Base-by-base conservation (phyloP, 495 filamentous ascomycete species). In the Apiosordaria backusii region DNA sequence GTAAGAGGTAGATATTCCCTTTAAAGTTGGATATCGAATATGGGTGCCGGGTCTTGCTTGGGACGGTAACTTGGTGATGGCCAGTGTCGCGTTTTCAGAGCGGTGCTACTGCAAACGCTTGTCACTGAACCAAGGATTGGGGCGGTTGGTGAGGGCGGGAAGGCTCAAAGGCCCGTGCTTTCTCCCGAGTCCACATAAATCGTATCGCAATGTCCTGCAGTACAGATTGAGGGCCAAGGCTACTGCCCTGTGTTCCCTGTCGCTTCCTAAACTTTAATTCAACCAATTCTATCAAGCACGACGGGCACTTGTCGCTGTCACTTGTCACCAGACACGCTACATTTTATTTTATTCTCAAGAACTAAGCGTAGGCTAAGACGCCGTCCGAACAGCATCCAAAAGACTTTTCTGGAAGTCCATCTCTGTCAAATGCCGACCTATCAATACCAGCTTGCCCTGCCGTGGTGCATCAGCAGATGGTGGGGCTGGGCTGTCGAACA, bases 371-470 rank as follows among this genome's bases (percentile, higher is more conserved):
- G n/a, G 5, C 29, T 35, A 35, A 35, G 29, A 5, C 29, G 35
- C 35, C 35, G 35, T 45, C 35, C 13, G 35, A 45, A 45, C 35
- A 45, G 63, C 64, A 50, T 71, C 57, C 6, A 71, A 62, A 4
- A 83, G 69, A 60, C 80, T 83, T 13, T 71, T 64, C 61, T 75
- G 67, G 70, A 85, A 84, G 65, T 83, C 71, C 74, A 68, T 74
- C 68, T 73, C 77, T 66, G 74, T 78, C 78, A 96, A 72, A 22
- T 86, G 83, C 69, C 88, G 80, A 55, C 92, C 92, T 74, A 96
- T 96, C 23, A 96, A 72, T 4, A 96, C 89, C 67, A 96, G 78
- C 76, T 95, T 96, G 60, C 91, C 90, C 76, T 71, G 16, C 64
- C 68, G 16, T 64, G 68, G n/a, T 61, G 24, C 15, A 22, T 60